A percentile compares a stretch with the other conserved stretches of the same genome.
These are phyloP conservation scores for Fusarium graminum DNA, from an alignment of 2,329 filamentous ascomycete genomes.

Conservation along the genomic window DNA sequence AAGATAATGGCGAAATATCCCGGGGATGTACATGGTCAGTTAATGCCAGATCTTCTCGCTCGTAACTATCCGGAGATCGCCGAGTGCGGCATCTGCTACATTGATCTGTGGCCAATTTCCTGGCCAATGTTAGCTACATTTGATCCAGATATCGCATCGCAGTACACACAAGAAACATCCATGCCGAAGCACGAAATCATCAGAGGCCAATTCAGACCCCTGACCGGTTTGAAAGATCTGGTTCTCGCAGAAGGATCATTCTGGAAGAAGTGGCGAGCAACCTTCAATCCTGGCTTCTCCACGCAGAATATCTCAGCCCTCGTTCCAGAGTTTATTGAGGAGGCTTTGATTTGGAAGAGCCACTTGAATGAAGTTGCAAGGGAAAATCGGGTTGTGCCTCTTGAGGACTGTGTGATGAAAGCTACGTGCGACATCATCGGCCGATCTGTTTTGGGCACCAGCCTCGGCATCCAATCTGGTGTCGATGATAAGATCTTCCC, in stretches of 20 bases:
- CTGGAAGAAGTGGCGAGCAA: conserved; percentile 16
- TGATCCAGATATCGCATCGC: not conserved
- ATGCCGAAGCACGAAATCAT: conserved; percentile 4
- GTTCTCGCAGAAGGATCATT: conserved; percentile 1
- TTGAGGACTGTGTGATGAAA: conserved; percentile 10
- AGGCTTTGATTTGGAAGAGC: conserved; percentile 4
- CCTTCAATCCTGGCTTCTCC: conserved; percentile 11
- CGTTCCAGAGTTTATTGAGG: conserved; percentile 1
- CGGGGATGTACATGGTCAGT: not conserved
- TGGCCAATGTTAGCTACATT: conserved; percentile 6
- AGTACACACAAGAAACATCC: not conserved
- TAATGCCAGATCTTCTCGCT: conserved; percentile 7
- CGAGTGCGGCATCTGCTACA: not conserved
- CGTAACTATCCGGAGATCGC: conserved; percentile 1
- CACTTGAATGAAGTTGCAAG: not conserved
- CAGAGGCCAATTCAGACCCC: not conserved
- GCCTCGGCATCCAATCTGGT: conserved; percentile 1
- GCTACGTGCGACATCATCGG: conserved; percentile 19
- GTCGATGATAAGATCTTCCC: not conserved
- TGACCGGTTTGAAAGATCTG: conserved; percentile 5
- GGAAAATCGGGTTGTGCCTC: not conserved
- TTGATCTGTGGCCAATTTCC: conserved; percentile 10
- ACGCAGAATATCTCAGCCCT: conserved; percentile 1
- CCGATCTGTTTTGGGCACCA: conserved; percentile 1
- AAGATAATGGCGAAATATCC: conserved; percentile 8